Percentiles rank a stretch among this genome's conserved stretches.
phyloP scores from a whole-genome alignment of 2,329 filamentous ascomycete genomes.

The Basipetospora chlamydospora region DNA sequence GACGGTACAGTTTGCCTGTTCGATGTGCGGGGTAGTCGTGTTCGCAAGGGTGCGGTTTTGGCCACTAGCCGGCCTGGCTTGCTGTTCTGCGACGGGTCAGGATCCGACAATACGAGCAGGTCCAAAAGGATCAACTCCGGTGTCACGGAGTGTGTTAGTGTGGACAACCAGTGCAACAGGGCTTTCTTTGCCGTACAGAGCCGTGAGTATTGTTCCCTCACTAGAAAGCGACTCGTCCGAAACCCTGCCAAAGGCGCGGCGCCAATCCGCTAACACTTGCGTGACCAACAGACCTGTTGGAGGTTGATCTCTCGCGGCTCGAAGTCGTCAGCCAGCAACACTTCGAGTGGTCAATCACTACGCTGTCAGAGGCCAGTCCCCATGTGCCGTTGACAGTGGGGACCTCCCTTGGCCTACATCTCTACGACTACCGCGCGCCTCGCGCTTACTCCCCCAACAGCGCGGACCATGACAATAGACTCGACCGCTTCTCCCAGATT shows the following conservation, averaged over 20 bases:
- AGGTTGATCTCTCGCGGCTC: conserved; percentile 66
- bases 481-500: conserved; percentile 22
- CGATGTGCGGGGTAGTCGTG: conserved; percentile 50
- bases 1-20: conserved; percentile 78
- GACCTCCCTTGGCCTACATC: conserved; percentile 65
- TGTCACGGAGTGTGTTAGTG: conserved; percentile 69
- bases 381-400: conserved; percentile 68
- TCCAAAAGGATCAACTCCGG: conserved; percentile 56
- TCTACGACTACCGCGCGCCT: conserved; percentile 57
- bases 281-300: conserved; percentile 41
- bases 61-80: conserved; percentile 52
- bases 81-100: conserved; percentile 41
- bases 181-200: conserved; percentile 73
- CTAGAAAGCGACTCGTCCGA: too few species aligned
- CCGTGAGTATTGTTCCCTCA: conserved; percentile 35
- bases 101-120: conserved; percentile 27
- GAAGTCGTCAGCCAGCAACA: conserved; percentile 52
- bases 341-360: conserved; percentile 73
- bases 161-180: conserved; percentile 51
- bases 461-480: conserved; percentile 16
- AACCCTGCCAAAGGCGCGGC: too few species aligned
- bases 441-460: conserved; percentile 7
- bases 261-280: too few species aligned
- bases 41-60: conserved; percentile 45
- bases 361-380: conserved; percentile 55